Evolutionary conservation across 164 flowering plant genomes (phyloP).

Genomic region (Cinnamomum micranthum): DNA sequence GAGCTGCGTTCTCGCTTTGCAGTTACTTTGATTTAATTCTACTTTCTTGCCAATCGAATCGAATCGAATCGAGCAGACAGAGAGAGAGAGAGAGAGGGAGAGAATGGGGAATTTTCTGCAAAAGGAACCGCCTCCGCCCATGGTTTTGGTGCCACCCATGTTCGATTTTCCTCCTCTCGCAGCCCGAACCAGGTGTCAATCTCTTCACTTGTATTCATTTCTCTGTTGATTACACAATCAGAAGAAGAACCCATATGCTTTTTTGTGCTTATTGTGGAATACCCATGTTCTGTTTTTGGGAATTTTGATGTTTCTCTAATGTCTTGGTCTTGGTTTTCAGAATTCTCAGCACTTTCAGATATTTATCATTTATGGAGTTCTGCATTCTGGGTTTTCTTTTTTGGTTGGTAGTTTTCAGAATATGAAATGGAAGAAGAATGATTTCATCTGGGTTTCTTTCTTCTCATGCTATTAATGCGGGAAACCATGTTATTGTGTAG

Average conservation of each 20-base stretch:
- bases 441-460: neutral
- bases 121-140: conserved; percentile 76
- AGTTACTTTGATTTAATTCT: no score
- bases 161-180: conserved; percentile 95
- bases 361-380: neutral
- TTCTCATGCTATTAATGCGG: no score
- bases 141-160: conserved; percentile 94
- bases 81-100: conserved; percentile 8
- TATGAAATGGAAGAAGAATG: neutral
- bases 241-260: neutral
- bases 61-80: neutral
- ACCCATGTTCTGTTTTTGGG: neutral
- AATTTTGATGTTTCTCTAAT: neutral
- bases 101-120: conserved; percentile 49
- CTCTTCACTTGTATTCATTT: neutral
- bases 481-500: no score
- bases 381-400: neutral
- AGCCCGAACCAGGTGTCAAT: conserved; percentile 66
- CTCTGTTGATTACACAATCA: neutral
- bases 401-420: neutral
- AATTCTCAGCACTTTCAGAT: neutral
- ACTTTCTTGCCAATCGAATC: no score
- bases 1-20: no score
- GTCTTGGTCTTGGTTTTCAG: neutral
- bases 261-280: neutral